A percentile compares a stretch with the other conserved stretches of the same genome.
Conservation (phyloP, 257 asterid species). For the Primulina tabacum region DNA sequence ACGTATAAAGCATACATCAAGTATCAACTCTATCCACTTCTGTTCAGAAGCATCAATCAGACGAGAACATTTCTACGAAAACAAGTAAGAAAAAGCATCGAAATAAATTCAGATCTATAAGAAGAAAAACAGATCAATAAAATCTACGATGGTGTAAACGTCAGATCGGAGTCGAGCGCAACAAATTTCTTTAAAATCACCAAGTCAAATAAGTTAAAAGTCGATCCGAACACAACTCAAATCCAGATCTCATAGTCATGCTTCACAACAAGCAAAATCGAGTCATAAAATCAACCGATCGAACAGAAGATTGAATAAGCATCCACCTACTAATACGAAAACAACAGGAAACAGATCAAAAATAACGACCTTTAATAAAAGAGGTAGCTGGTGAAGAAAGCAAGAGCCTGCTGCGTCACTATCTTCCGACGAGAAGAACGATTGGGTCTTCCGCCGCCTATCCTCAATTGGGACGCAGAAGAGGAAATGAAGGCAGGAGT, state of each 20-base stretch:
- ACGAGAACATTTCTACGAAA: neutral
- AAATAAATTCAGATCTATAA: neutral
- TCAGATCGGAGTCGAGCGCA: conserved; percentile 11
- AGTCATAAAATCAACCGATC: neutral
- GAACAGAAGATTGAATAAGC: neutral
- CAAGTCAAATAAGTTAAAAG: neutral
- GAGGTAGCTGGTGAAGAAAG: neutral
- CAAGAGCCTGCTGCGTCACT: neutral
- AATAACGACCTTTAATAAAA: neutral
- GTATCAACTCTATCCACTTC: neutral
- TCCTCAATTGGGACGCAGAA: neutral
- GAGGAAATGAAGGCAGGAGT: neutral
- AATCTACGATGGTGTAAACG: too few species aligned
- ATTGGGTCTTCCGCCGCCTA: neutral
- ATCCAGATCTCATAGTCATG: conserved; percentile 23
- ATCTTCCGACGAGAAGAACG: neutral
- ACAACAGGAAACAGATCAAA: neutral
- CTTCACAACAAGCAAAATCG: neutral
- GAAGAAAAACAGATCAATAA: neutral
- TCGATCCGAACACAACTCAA: neutral
- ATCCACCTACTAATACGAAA: neutral
- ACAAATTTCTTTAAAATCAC: neutral
- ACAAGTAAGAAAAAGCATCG: neutral
- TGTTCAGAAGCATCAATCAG: neutral
- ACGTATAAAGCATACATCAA: too few species aligned